A percentile compares a stretch with the other conserved stretches of the same genome.
Conservation (phyloP, 2,329 filamentous ascomycete species). For the Cladosporium sp. region DNA sequence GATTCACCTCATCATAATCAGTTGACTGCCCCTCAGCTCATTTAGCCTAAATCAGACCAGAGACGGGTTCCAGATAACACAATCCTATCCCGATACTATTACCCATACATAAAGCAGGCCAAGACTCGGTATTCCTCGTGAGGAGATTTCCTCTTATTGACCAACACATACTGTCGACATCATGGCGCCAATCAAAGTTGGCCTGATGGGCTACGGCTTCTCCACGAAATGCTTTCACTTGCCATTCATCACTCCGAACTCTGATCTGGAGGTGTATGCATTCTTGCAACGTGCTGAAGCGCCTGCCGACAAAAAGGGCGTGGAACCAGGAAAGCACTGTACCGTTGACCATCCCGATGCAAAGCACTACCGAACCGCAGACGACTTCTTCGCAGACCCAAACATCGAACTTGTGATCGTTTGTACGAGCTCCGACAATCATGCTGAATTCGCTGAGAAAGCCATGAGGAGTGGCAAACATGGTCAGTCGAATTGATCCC, state of each 20-base stretch:
- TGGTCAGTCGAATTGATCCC: slow-evolving; percentile 25
- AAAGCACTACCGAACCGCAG: slow-evolving; percentile 31
- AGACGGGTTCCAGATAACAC: neutral
- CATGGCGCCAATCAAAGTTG: slow-evolving; percentile 42
- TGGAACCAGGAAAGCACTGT: slow-evolving; percentile 40
- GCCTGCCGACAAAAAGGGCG: slow-evolving; percentile 25
- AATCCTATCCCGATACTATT: neutral
- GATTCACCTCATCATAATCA: neutral
- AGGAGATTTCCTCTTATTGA: neutral
- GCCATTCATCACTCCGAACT: slow-evolving; percentile 47
- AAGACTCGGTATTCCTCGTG: neutral
- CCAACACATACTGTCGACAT: neutral
- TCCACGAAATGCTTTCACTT: slow-evolving; percentile 48
- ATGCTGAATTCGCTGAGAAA: slow-evolving; percentile 31
- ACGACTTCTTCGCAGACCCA: slow-evolving; percentile 33
- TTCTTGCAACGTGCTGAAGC: slow-evolving; percentile 47
- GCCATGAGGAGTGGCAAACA: slow-evolving; percentile 34
- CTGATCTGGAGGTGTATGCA: slow-evolving; percentile 44
- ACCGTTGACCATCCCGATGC: slow-evolving; percentile 45
- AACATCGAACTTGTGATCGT: slow-evolving; percentile 35
- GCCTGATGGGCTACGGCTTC: slow-evolving; percentile 49
- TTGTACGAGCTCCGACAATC: slow-evolving; percentile 31
- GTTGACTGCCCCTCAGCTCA: neutral
- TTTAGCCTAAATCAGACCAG: slow-evolving; percentile 6
- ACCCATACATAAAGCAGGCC: neutral